These are phyloP conservation scores for Friedmanniomyces simplex DNA, from an alignment of 495 filamentous ascomycete species.

Conservation along the genomic window DNA sequence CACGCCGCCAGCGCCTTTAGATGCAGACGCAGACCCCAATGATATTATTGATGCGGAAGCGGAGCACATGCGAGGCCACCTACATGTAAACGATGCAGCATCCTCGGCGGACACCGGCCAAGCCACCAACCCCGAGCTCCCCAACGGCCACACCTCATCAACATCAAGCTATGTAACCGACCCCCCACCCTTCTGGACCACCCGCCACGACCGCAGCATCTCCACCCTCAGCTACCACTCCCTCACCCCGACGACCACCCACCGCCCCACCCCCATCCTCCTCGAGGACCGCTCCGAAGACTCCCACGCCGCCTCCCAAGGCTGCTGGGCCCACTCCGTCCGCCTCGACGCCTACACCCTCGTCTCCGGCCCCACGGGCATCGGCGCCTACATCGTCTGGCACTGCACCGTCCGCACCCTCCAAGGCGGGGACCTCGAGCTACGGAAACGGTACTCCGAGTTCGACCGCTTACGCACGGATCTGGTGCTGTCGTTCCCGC, in stretches of 20 bases:
- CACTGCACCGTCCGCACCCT: conserved; percentile 60
- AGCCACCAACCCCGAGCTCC: background rate
- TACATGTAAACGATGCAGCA: background rate
- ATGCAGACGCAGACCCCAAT: background rate
- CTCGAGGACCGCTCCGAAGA: conserved; percentile 65
- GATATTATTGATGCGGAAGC: background rate
- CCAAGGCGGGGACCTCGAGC: conserved; percentile 52
- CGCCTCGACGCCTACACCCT: conserved; percentile 57
- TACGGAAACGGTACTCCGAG: conserved; percentile 61
- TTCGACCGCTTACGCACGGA: conserved; percentile 53
- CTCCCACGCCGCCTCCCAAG: conserved; percentile 47
- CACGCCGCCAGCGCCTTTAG: background rate
- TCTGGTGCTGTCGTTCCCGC: conserved; percentile 53
- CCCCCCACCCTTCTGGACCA: conserved; percentile 33
- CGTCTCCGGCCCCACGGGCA: conserved; percentile 49
- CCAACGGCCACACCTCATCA: background rate
- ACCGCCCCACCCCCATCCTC: conserved; percentile 41
- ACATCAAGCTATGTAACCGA: background rate
- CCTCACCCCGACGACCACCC: conserved; percentile 4
- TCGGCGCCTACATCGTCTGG: conserved; percentile 68
- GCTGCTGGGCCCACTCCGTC: conserved; percentile 58
- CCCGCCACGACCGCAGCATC: conserved; percentile 24
- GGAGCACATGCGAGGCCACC: background rate
- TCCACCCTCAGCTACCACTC: conserved; percentile 29
- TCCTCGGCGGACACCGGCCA: background rate